Evolutionary conservation across 805 yeast genomes (phyloP), one percentile per base, ranked within the genome.

Genomic region (Metschnikowia lunata): DNA sequence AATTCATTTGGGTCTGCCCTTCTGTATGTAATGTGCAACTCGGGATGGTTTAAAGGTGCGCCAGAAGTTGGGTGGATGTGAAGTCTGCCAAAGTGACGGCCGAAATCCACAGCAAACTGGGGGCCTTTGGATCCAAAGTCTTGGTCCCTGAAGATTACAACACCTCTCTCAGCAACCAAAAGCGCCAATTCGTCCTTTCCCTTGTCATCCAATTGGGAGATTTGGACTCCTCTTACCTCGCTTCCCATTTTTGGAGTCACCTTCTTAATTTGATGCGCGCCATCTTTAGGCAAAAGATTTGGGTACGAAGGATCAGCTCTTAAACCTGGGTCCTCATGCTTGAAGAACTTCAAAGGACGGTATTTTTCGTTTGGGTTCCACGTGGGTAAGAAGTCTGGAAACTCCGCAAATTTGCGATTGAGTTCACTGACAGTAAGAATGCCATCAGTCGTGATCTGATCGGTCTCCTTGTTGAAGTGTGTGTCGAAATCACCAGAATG

Each of bases 61-160:
- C 89, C 88, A 9, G 85, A 78, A 10, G 86, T 80, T 37, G 88
- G 87, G 58, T 85, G 90, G 47, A 82, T 73, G 61, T 85, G 89
- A 47, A 80, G 71, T 30, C 81, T 80, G 30, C 91, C 90, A 59
- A 80, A 85, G 59, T 83, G 77, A 37, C 63, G 64, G 39, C 85
- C 87, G 63, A 71, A 81, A 33, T 82, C 69, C 26, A 68, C 75
- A 27, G 62, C 75, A 51, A 71, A 74, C 27, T 64, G 67, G 4
- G 80, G 77, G 6, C 83, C 79, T 45, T 74, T 63, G 9, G 32
- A 34, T 12, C 48, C 50, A 49, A 85, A 74, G 60, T 85, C 88
- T 62, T 83, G 88, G 47, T 79, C 74, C 57, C 83, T 72, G 61
- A 83, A 80, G 5, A 79, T 76, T 30, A 79, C 82, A 34, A 85